Base-by-base conservation (phyloP, 2,329 filamentous ascomycete genomes). In the Calonectria crousiana region DNA sequence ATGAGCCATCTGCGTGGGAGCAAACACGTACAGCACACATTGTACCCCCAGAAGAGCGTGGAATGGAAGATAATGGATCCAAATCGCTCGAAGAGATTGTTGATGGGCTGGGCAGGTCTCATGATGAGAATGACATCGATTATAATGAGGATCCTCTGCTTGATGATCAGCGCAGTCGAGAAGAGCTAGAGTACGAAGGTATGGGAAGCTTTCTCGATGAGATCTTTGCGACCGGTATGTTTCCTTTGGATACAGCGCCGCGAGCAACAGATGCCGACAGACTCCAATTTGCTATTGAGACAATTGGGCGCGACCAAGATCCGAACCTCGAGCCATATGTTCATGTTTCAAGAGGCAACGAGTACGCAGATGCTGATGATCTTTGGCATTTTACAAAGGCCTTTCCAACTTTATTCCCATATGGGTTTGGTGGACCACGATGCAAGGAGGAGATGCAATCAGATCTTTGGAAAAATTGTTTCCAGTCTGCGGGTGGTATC, bases 341-440 rank as follows among this genome's bases (percentile, higher is more conserved):
- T n/a, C 52, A 72, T 41, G 41, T 72, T 52, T 67, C 23, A 38
- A 67, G 69, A 34, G 62, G 62, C 38, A 67, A 49, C 18, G 16
- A 67, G 38, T 67, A 51, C 60, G 28, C 52, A 23, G 62, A 72
- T 67, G 14, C 26, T 1, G 41, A 67, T 67, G 41, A 72, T 67
- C 30, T 67, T 28, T 67, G 38, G 62, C 16, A 67, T 72, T n/a
- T 72, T 67, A n/a, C 52, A 52, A 72, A 72, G 53, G 36, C 44
- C 52, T 72, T 72, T 9, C 70, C 53, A 67, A 68, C 34, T n/a
- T 47, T 72, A 49, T 72, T 72, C 26, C 53, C 44, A 20, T 67
- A 52, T 56, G 53, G 70, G 6, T 62, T 67, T 16, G 44, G 52
- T 44, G 34, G 64, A 9, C 53, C 44, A 51, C 38, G 52, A 28